Evolutionary conservation across 2,329 filamentous ascomycete species (phyloP).

Genomic region (Aspergillus thermomutatus): DNA sequence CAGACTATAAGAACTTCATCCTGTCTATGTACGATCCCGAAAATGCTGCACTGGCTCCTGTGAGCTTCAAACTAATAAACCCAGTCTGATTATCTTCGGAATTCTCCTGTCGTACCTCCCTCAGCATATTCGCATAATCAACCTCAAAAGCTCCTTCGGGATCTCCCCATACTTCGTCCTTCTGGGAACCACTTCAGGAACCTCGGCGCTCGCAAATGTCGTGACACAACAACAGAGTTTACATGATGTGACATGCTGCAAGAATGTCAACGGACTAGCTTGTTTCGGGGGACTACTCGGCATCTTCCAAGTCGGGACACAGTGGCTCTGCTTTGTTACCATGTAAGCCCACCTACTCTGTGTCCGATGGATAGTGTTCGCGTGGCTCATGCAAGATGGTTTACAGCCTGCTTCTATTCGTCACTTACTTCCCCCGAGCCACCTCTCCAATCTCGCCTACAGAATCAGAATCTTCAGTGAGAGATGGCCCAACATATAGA

Average conservation of each 20-base stretch:
- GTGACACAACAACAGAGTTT: constrained; percentile 79
- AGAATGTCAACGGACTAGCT: constrained; percentile 72
- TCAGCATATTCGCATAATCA: constrained; percentile 89
- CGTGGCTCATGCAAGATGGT: not conserved
- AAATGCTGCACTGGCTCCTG: constrained; percentile 2
- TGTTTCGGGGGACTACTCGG: constrained; percentile 84
- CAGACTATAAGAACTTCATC: constrained; percentile 51
- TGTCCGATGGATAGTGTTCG: not conserved
- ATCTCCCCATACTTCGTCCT: constrained; percentile 95
- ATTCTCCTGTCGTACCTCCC: constrained; percentile 92
- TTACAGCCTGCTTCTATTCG: constrained; percentile 79
- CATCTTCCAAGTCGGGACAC: constrained; percentile 83
- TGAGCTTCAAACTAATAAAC: constrained; percentile 11
- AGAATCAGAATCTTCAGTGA: constrained; percentile 31
- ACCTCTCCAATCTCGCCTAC: constrained; percentile 47
- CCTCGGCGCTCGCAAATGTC: constrained; percentile 88
- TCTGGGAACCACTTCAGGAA: constrained; percentile 86
- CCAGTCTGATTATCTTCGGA: constrained; percentile 72
- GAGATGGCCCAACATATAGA: constrained; percentile 64
- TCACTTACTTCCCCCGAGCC: constrained; percentile 82
- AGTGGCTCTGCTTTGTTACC: constrained; percentile 87
- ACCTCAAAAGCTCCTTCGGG: constrained; percentile 80
- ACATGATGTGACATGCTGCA: constrained; percentile 81
- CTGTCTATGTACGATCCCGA: constrained; percentile 49
- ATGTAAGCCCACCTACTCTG: constrained; percentile 61